Base-by-base conservation (phyloP, 805 yeast genomes). In the Metschnikowia sp. region DNA sequence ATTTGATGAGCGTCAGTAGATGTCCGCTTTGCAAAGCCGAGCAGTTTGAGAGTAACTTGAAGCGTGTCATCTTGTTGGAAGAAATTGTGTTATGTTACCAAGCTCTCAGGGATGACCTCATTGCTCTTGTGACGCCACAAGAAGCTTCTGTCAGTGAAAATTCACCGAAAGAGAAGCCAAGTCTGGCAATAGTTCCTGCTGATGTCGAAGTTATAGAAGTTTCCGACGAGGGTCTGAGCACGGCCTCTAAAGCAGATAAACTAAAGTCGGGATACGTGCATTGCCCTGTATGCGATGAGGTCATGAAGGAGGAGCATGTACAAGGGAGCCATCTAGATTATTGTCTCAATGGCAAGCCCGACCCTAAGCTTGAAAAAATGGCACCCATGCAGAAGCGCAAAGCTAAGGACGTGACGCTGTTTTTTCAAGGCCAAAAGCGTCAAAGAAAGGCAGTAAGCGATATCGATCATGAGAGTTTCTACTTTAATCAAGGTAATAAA, bases 1-100 rank as follows among this genome's bases (percentile, higher is more conserved):
- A 84, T 52, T 66, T 91, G 35, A 69, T 81, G n/a, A 65, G 65
- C 34, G 79, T 77, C 30, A 76, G 78, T 15, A 69, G 75, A 49
- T 91, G 97, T 59, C 97, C 97, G 0, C 66, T 87, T 42, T 91
- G 97, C 63, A 76, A 84, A 22, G 73, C 77, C 26, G 87, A 83
- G 55, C 78, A 84, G 30, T 78, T 82, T 59, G 91, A 87, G 51
- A 81, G 91, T 41, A 78, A 79, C 53, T 65, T 91, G 40, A 75
- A 83, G 49, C 78, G 86, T 54, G 87, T 84, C 39, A 75, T 81
- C 34, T 66, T 84, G 7, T 64, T 89, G n/a, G 96, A 86, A 58
- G 95, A 88, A 52, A 68, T 87, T 0, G 83, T 81, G 1, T 63
- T 65, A 35, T 77, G 86, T 62, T 83, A 77, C 63, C 53, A 53